Evolutionary conservation across 192 early-diverging fungal species (phyloP).

Genomic region (Coemansia sp.): DNA sequence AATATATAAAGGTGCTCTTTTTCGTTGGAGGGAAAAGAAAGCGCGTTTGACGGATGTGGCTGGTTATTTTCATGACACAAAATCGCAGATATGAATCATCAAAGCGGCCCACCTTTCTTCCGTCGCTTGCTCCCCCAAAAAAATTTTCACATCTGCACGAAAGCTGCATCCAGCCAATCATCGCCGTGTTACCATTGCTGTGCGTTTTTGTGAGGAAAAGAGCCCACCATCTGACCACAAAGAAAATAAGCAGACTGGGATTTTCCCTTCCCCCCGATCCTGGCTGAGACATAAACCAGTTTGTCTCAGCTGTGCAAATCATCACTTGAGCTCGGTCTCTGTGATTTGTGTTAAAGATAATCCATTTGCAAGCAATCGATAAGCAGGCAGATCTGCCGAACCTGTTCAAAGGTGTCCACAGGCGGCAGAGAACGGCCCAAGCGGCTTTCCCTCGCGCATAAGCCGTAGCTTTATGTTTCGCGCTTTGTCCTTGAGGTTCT

Average conservation of each 20-base stretch:
- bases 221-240: no score
- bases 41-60: neutral
- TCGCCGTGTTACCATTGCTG: neutral
- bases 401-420: slow-evolving; percentile 10
- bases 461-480: slow-evolving; percentile 49
- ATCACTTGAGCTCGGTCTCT: no score
- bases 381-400: neutral
- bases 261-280: no score
- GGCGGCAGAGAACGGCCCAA: slow-evolving; percentile 26
- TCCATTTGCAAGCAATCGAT: no score
- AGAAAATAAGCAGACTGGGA: no score
- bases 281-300: neutral
- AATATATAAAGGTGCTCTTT: slow-evolving; percentile 4
- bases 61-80: neutral
- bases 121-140: neutral
- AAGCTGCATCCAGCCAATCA: slow-evolving; percentile 10
- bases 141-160: neutral
- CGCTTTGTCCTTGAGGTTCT: slow-evolving; percentile 54
- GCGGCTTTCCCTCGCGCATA: slow-evolving; percentile 36
- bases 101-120: neutral
- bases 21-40: neutral
- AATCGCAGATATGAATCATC: slow-evolving; percentile 13
- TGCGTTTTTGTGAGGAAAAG: neutral
- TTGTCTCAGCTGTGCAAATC: no score
- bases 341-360: no score